Conservation (phyloP, 495 filamentous ascomycete genomes). For the Penicillium riverlandense region DNA sequence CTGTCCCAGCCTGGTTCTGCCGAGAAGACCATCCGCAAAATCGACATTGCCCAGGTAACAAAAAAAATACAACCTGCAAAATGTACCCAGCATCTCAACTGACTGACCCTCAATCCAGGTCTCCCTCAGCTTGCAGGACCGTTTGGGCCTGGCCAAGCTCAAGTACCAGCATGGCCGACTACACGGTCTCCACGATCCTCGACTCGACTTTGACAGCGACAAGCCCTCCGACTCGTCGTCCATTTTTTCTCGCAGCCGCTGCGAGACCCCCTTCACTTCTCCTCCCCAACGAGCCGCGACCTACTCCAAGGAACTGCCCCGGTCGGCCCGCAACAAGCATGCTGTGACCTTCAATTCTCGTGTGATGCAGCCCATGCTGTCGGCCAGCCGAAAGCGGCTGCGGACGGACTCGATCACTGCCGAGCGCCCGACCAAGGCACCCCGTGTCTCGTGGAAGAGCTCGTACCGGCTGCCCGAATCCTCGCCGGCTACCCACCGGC, state of each 20-base stretch:
- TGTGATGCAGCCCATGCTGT: slow-evolving; percentile 40
- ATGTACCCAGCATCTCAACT: no score
- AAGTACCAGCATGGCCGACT: slow-evolving; percentile 80
- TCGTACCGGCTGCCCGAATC: slow-evolving; percentile 70
- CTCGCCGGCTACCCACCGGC: slow-evolving; percentile 55
- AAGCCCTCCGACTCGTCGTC: slow-evolving; percentile 73
- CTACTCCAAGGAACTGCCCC: slow-evolving; percentile 40
- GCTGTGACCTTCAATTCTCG: slow-evolving; percentile 39
- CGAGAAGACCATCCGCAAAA: slow-evolving; percentile 40
- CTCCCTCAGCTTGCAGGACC: slow-evolving; percentile 82
- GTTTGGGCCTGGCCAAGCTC: slow-evolving; percentile 89
- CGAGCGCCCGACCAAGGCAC: slow-evolving; percentile 45
- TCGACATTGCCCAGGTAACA: slow-evolving; percentile 68
- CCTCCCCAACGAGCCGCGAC: slow-evolving; percentile 30
- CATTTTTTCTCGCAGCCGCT: slow-evolving; percentile 42
- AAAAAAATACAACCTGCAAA: background rate
- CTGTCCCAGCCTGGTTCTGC: slow-evolving; percentile 24
- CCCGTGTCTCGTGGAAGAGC: slow-evolving; percentile 62
- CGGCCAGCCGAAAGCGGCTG: slow-evolving; percentile 55
- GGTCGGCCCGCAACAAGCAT: slow-evolving; percentile 40
- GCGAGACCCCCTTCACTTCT: slow-evolving; percentile 41
- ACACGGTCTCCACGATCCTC: slow-evolving; percentile 53
- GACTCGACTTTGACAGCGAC: slow-evolving; percentile 22
- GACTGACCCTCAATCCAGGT: slow-evolving; percentile 50
- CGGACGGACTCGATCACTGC: slow-evolving; percentile 57